These are phyloP conservation scores for Dendryphion nanum DNA, from an alignment of 2,329 filamentous ascomycete species.

Conservation along the genomic window DNA sequence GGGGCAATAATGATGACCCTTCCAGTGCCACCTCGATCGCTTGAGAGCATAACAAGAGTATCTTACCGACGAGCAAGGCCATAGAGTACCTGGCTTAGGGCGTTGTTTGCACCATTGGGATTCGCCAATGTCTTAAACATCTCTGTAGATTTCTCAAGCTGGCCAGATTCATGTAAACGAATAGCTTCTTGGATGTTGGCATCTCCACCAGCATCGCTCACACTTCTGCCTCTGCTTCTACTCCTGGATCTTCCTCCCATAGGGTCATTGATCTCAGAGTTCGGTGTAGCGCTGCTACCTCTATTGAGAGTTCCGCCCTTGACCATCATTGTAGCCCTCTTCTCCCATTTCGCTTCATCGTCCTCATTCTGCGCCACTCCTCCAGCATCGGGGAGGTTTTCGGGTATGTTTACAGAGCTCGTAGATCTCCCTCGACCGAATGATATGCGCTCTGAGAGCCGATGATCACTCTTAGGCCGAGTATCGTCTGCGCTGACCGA, in stretches of 20 bases:
- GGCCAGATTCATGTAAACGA: conserved; percentile 71
- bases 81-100: conserved; percentile 92
- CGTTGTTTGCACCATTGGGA: conserved; percentile 81
- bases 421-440: conserved; percentile 55
- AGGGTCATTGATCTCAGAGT: conserved; percentile 18
- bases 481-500: conserved; percentile 12
- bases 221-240: conserved; percentile 34
- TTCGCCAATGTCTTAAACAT: conserved; percentile 85
- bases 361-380: conserved; percentile 42
- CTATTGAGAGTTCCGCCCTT: conserved; percentile 50
- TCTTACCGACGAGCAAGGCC: conserved; percentile 81
- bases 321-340: conserved; percentile 85
- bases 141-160: conserved; percentile 74
- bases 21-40: too few species aligned
- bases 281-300: conserved; percentile 30
- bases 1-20: too few species aligned
- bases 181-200: conserved; percentile 93
- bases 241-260: conserved; percentile 9
- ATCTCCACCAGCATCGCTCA: conserved; percentile 36
- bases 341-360: conserved; percentile 75
- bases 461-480: conserved; percentile 27
- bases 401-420: conserved; percentile 72
- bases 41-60: conserved; percentile 6
- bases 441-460: conserved; percentile 70
- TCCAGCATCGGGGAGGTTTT: conserved; percentile 68